Base-by-base conservation (phyloP, 2,329 filamentous ascomycete species). In the Pyrenophora graminea region DNA sequence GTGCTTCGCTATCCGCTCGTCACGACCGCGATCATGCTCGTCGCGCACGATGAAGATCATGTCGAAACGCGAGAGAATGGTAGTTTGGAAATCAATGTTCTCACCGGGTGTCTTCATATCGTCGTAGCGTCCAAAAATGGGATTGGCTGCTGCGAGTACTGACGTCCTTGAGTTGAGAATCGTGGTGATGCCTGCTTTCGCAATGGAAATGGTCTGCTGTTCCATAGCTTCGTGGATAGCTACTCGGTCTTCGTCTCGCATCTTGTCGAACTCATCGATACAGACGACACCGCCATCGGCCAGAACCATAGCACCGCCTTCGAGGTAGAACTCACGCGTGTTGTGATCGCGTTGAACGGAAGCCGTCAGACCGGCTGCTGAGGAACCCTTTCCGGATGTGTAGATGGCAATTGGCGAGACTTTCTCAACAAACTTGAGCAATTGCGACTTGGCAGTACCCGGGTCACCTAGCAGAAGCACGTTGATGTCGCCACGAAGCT, bases 211-310 rank as follows among this genome's bases (percentile, higher is more conserved):
- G 0, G 94, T 99, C 75, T 99, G 94, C 77, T 99, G 94, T 73
- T 99, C 94, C 94, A 99, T 99, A 51, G 94, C 94, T 82, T 99
- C 94, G 80, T 99, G 94, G 61, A 99, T 99, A 2, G 94, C 94
- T 6, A 97, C 94, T 63, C 94, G 85, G 66, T 99, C 94, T 74
- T 99, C 94, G 70, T 99, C 94, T 56, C 94, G 84, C 94, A 99
- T 99, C 80, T 99, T 99, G 79, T 99, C 94, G 70, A 99, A 99
- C 76, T 99, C 94, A 70, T 99, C 94, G 64, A 99, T 99, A 74
- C 94, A 97, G 8, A 97, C 94, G 1, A 97, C 93, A 64, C 94
- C 94, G 2, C 92, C 92, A 62, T 99, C 94, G 3, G 94, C 94
- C 15, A 99, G 84, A 3, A 99, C 94, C 94, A 99, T 97, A 27